phyloP scores from a whole-genome alignment of 1,139 yeast species.

The Citeromyces hawaiiensis region DNA sequence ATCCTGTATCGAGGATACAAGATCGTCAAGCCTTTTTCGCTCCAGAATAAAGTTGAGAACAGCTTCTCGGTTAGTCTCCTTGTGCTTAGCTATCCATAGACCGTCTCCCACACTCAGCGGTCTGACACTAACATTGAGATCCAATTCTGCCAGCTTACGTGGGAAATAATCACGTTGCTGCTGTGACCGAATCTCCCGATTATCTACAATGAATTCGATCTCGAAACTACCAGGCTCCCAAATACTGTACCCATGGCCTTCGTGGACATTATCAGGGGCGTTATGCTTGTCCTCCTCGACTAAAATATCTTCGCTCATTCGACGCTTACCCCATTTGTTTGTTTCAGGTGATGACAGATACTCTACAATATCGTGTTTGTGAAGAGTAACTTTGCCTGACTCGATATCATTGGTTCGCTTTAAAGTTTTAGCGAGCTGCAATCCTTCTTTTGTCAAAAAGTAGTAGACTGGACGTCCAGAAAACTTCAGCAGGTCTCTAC shows the following conservation, averaged over 20 bases:
- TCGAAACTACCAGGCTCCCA: slow-evolving; percentile 49
- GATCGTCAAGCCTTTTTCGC: slow-evolving; percentile 79
- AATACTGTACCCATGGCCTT: slow-evolving; percentile 1
- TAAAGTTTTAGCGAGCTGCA: slow-evolving; percentile 44
- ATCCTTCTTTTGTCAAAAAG: slow-evolving; percentile 63
- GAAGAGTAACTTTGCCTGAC: not conserved
- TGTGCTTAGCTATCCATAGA: slow-evolving; percentile 74
- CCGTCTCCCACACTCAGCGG: slow-evolving; percentile 78
- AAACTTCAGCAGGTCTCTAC: slow-evolving; percentile 44
- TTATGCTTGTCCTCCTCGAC: not conserved
- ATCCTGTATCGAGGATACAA: slow-evolving; percentile 70
- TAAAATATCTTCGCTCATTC: not conserved
- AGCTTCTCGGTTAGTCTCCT: slow-evolving; percentile 41
- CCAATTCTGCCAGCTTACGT: slow-evolving; percentile 33
- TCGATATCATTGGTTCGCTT: slow-evolving; percentile 25
- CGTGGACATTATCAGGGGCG: not conserved
- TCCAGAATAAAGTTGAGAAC: slow-evolving; percentile 75
- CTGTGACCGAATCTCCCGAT: slow-evolving; percentile 59
- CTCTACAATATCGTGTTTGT: slow-evolving; percentile 1
- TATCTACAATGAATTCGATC: slow-evolving; percentile 58
- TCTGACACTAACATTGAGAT: slow-evolving; percentile 38
- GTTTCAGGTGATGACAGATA: not conserved
- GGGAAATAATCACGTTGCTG: slow-evolving; percentile 54
- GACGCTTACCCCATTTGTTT: not conserved
- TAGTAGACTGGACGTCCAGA: slow-evolving; percentile 52